Evolutionary conservation across 805 yeast species (phyloP).

Genomic region (Ogataea wickerhamii): DNA sequence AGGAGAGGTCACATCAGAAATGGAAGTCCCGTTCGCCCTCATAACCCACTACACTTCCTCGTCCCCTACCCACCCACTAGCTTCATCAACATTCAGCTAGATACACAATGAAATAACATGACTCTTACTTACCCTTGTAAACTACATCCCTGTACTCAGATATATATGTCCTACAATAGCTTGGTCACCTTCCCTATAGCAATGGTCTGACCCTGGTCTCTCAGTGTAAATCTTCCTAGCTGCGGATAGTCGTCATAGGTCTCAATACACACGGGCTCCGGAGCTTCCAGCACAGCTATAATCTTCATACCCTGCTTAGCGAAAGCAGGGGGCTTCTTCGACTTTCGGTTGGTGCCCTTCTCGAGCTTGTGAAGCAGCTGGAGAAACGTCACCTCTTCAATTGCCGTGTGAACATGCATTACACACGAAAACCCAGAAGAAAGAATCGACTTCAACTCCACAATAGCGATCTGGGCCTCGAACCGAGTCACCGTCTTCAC

Average conservation of each 20-base stretch:
- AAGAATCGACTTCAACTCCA: constrained; percentile 89
- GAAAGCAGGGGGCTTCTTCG: constrained; percentile 96
- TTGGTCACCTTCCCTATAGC: constrained; percentile 98
- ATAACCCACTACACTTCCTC: no score
- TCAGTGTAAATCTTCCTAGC: constrained; percentile 94
- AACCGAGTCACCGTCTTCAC: constrained; percentile 86
- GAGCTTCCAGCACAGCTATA: constrained; percentile 83
- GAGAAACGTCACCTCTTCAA: constrained; percentile 85
- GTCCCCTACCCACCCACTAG: no score
- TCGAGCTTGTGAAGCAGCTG: constrained; percentile 88
- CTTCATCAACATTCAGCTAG: no score
- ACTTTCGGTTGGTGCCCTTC: constrained; percentile 93
- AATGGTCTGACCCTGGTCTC: constrained; percentile 97
- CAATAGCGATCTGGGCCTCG: constrained; percentile 96
- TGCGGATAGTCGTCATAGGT: constrained; percentile 90
- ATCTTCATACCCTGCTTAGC: constrained; percentile 99
- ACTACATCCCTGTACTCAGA: no score
- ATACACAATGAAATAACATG: no score
- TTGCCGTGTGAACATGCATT: constrained; percentile 98
- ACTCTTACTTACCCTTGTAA: no score
- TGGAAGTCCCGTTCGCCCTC: no score
- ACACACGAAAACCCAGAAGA: constrained; percentile 97
- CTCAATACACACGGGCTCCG: constrained; percentile 90
- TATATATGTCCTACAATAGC: constrained; percentile 55
- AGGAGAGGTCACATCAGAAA: constrained; percentile 16